Percentiles rank a stretch among this genome's conserved stretches.
Conservation (phyloP, 306 rosid genomes). For the Vachellia collinsii region DNA sequence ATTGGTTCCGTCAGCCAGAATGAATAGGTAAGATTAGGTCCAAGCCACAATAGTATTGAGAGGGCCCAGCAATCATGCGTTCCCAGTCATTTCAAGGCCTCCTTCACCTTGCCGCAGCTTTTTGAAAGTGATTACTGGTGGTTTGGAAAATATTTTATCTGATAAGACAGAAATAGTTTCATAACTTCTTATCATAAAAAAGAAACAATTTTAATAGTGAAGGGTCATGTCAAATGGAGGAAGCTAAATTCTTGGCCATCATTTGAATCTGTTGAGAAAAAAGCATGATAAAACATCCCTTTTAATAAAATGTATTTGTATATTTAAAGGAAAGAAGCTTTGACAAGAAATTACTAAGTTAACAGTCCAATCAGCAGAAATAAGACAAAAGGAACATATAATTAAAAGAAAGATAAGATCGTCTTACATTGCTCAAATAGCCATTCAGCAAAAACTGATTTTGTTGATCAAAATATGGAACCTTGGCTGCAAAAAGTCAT, state of each 20-base stretch:
- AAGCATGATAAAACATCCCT: not conserved
- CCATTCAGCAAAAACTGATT: slow-evolving; percentile 56
- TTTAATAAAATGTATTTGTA: not conserved
- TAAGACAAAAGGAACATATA: slow-evolving; percentile 21
- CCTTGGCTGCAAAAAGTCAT: slow-evolving; percentile 50
- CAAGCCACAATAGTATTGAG: not conserved
- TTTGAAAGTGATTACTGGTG: not conserved
- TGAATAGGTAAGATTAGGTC: slow-evolving; percentile 6
- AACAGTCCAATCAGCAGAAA: slow-evolving; percentile 15
- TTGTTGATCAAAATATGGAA: slow-evolving; percentile 50
- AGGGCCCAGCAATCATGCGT: not conserved
- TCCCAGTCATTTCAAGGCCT: slow-evolving; percentile 11
- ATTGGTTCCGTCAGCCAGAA: not conserved
- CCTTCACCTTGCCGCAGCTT: slow-evolving; percentile 10
- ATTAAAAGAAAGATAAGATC: slow-evolving; percentile 32
- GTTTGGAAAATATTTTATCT: not conserved
- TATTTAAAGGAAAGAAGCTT: not conserved
- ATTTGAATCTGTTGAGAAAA: not conserved
- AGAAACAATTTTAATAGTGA: slow-evolving; percentile 14
- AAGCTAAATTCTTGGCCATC: slow-evolving; percentile 19
- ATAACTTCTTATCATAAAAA: slow-evolving; percentile 10
- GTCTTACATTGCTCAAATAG: slow-evolving; percentile 59
- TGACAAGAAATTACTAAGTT: not conserved
- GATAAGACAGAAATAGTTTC: not conserved
- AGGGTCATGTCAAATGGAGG: not conserved